Evolutionary conservation across 257 asterid species (phyloP), one percentile per base, ranked within the genome.

Genomic region (Salvia hispanica): DNA sequence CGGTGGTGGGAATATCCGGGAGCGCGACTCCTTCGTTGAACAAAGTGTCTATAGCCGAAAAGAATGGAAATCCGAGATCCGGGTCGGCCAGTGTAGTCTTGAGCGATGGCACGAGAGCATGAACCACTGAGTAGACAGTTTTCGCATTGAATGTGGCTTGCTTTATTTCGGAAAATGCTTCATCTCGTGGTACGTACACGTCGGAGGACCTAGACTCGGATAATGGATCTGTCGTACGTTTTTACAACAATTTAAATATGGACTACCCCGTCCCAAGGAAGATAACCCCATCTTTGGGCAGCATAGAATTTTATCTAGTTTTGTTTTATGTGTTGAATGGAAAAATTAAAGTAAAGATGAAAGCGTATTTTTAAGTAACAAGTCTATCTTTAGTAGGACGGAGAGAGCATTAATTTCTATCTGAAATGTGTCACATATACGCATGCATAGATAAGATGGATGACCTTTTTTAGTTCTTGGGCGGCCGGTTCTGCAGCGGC

Each of bases 401-500:
- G 21, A 18, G 21, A 18, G 21, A 18, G 21, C 1, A 18, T 18
- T 18, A 18, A 18, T 18, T 18, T 18, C 0, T 18, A 18, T 18
- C 21, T 18, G 21, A 18, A 18, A 18, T 18, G 21, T 18, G 21
- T 18, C 21, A 18, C 21, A 18, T 18, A 18, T 18, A 18, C 1
- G 21, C 21, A 18, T 18, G 21, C 21, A 18, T 18, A 18, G 21
- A 18, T 18, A 18, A 18, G 21, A 18, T 18, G 21, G 21, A 18
- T 18, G 21, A 18, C 42, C 95, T 72, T 62, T 76, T 33, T 83
- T 0, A 21, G 82, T 64, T 58, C 46, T 73, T 3, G 85, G 83
- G 5, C 96, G 85, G 5, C 92, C 95, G 0, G 96, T 91, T 74
- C 95, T 80, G 75, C 93, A 85, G 3, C 96, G 88, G 13, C 96